A percentile compares a stretch with the other conserved stretches of the same genome.
phyloP scores from a whole-genome alignment of 1,139 yeast species.

The Insectozyma bohioensis region DNA sequence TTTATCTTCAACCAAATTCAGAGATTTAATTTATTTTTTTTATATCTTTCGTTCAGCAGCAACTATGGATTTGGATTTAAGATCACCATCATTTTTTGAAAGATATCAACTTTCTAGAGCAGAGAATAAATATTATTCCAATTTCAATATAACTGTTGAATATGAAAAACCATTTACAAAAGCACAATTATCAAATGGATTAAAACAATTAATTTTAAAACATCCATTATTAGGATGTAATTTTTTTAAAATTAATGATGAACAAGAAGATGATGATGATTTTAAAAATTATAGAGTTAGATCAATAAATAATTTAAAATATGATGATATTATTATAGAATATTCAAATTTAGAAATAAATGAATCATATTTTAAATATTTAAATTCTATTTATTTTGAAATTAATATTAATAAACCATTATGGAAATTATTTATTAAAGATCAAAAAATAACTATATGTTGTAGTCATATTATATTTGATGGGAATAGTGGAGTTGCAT shows the following conservation, averaged over 20 bases:
- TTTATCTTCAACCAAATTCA: too few relatives aligned
- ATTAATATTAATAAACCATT: constrained; percentile 23
- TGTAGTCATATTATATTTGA: constrained; percentile 38
- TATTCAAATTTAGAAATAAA: constrained; percentile 15
- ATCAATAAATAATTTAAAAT: constrained; percentile 23
- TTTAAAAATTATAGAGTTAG: constrained; percentile 16
- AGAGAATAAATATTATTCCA: constrained; percentile 22
- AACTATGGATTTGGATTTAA: constrained; percentile 2
- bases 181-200: constrained; percentile 24
- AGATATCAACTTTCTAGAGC: constrained; percentile 28
- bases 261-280: constrained; percentile 16
- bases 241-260: constrained; percentile 16
- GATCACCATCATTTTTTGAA: constrained; percentile 20
- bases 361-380: constrained; percentile 15
- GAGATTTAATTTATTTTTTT: too few relatives aligned
- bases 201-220: constrained; percentile 20
- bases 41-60: too few relatives aligned
- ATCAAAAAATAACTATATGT: constrained; percentile 23
- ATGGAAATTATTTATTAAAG: constrained; percentile 28
- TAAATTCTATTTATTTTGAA: constrained; percentile 20
- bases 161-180: constrained; percentile 20
- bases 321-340: constrained; percentile 26
- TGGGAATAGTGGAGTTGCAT: constrained; percentile 32
- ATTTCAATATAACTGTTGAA: constrained; percentile 27
- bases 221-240: constrained; percentile 24